These are phyloP conservation scores for Apiotrichum mycotoxinovorans DNA, from an alignment of 1,284 basidiomycete genomes.

Conservation along the genomic window DNA sequence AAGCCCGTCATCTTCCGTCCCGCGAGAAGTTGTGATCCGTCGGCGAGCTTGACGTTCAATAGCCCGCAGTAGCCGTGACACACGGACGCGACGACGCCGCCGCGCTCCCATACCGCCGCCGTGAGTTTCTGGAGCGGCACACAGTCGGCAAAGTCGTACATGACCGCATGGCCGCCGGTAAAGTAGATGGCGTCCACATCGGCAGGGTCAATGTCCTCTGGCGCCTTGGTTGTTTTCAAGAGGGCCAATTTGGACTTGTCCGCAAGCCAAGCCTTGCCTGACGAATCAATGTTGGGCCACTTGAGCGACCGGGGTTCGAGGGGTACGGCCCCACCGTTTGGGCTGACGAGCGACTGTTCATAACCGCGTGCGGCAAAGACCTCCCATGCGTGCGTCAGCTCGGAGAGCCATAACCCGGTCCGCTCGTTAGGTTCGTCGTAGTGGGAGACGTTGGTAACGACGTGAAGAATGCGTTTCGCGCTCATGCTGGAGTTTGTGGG, in stretches of 20 bases:
- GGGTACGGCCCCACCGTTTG: conserved; percentile 4
- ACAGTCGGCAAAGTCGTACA: conserved; percentile 15
- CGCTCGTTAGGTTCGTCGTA: not conserved
- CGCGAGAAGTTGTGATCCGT: conserved; percentile 1
- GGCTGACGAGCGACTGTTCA: conserved; percentile 2
- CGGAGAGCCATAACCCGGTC: conserved; percentile 9
- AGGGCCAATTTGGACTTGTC: conserved; percentile 2
- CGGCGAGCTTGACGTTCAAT: conserved; percentile 5
- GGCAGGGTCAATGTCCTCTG: conserved; percentile 1
- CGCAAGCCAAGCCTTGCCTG: conserved; percentile 4
- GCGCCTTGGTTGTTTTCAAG: not conserved
- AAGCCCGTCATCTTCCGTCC: conserved; percentile 15
- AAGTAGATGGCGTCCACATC: conserved; percentile 13
- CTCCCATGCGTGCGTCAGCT: conserved; percentile 7
- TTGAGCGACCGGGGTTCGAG: conserved; percentile 3
- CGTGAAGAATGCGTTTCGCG: conserved; percentile 5
- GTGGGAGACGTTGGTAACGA: conserved; percentile 7
- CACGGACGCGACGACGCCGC: conserved; percentile 14
- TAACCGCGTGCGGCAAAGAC: conserved; percentile 1
- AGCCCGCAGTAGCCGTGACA: conserved; percentile 17
- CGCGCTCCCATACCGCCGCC: conserved; percentile 5
- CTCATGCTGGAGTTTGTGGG: not conserved
- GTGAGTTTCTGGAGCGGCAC: conserved; percentile 8
- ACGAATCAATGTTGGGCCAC: not conserved
- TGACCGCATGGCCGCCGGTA: conserved; percentile 14